Base-by-base conservation (phyloP, 2,329 filamentous ascomycete genomes). In the Penicillium freii region DNA sequence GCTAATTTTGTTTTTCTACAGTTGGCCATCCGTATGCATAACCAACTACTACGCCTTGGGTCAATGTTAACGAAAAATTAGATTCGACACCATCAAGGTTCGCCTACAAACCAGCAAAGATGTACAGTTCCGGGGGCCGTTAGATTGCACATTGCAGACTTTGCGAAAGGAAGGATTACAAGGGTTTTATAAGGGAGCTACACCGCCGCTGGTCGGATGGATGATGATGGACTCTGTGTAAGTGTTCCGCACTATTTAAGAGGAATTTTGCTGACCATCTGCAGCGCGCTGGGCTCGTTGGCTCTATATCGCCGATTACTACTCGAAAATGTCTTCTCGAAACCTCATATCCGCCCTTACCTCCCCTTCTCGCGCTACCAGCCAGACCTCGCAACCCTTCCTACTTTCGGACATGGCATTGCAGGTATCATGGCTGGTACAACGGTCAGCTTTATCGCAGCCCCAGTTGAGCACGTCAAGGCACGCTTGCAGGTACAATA, bases 1-100 rank as follows among this genome's bases (percentile, higher is more conserved):
- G 50, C 25, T 51, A 50, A 54, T 42, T 39, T 36, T 40, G 8
- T 19, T 47, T 47, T 19, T 51, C 42, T 58, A 45, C 64, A 85
- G 80, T 84, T 62, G 85, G 85, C 31, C 85, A 87, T 75, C 85
- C 85, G 76, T 82, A 76, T 61, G 80, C 73, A 59, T 49, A 17
- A 38, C 23, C 13, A 34, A 25, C 21, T 45, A 4, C 17, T 23
- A 45, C 33, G 19, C 42, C 15, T 15, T 36, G 21, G 21, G 4
- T 17, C 23, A 5, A 19, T 45, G 39, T 36, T 55, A 36, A 55
- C 39, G 23, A 40, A 25, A 51, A 23, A 51, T 36, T 54, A 83
- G 90, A 25, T 97, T 99, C 78, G 94, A 99, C 76, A 97, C 94
- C 0, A 86, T 99, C 74, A 99, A 99, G 77, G 93, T 97, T 53